These are phyloP conservation scores for Umbelopsis sp. DNA, from an alignment of 192 early-diverging fungal species.

Conservation along the genomic window DNA sequence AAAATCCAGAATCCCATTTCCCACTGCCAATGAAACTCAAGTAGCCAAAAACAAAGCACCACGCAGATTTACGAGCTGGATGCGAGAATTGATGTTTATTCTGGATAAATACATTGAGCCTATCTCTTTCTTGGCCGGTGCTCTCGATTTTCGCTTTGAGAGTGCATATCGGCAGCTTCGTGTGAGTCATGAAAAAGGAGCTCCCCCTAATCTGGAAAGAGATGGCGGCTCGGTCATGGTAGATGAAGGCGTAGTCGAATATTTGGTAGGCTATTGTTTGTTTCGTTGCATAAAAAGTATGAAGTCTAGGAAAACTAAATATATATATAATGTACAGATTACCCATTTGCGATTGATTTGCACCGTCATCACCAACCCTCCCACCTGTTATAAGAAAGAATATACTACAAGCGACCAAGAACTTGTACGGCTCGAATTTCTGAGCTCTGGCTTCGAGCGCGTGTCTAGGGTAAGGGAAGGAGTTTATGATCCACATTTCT, in stretches of 20 bases:
- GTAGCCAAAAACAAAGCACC: background rate
- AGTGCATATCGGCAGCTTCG: conserved; percentile 15
- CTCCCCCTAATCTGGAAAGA: conserved; percentile 4
- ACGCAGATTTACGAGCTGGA: conserved; percentile 21
- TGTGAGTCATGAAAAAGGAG: conserved; percentile 5
- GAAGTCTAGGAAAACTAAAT: background rate
- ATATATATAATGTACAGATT: background rate
- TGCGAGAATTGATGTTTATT: conserved; percentile 24
- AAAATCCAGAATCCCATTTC: conserved; percentile 27
- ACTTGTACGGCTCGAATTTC: conserved; percentile 20
- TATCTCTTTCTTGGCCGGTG: conserved; percentile 22
- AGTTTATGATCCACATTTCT: background rate
- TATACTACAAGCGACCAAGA: conserved; percentile 17
- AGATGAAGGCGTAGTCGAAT: conserved; percentile 20
- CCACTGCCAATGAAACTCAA: background rate
- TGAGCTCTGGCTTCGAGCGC: conserved; percentile 23
- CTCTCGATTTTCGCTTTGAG: conserved; percentile 27
- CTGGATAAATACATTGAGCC: conserved; percentile 27
- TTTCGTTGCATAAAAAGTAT: background rate
- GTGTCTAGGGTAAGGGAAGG: conserved; percentile 18
- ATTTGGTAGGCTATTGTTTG: conserved; percentile 1
- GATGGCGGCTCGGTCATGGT: conserved; percentile 22
- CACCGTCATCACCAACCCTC: conserved; percentile 26
- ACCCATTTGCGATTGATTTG: conserved; percentile 24
- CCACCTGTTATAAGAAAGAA: conserved; percentile 5